Evolutionary conservation across 1,284 basidiomycete genomes (phyloP), one percentile per base, ranked within the genome.

Genomic region (Irpex lacteus): DNA sequence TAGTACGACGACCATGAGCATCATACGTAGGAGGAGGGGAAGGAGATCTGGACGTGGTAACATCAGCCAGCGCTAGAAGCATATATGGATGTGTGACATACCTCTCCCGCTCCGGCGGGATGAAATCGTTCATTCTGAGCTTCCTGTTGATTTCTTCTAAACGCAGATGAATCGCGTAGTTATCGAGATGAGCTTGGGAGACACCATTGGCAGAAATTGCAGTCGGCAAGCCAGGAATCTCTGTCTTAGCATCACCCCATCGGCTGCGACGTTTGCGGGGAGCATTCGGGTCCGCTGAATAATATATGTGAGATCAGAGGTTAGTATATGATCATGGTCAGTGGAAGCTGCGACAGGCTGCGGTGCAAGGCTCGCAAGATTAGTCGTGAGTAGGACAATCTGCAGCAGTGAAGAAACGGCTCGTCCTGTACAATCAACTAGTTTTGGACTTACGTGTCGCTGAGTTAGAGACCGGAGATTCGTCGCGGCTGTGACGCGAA

Each of bases 1-100:
- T 99, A 61, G 95, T 98, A 73, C 98, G 88, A 60, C 96, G 93
- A 80, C 98, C 98, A 73, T 98, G 95, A 7, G 88, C 88, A 77
- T 99, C 98, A 75, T 99, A 99, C 1, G 95, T 96, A 13, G 98
- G 98, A 8, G 97, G 95, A 49, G 98, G 98, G 34, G 98, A 99
- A 13, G 95, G 91, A 0, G 96, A 98, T 64, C 95, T 94, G 59
- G 15, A 63, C 61, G 47, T 58, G 58, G 52, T 70, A 59, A 76
- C 73, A 70, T 50, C 60, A 57, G 54, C 7, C 38, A 26, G 26
- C 26, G 26, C 47, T 5, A 40, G 34, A 50, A 53, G 53, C 58
- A 64, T 40, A 40, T 11, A 60, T 56, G 44, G 1, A 38, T 38
- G 11, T 59, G 18, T 21, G 18, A 75, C 80, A 54, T 70, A 90